phyloP scores from a whole-genome alignment of 2,329 filamentous ascomycete genomes.

The Volutella citrinella region DNA sequence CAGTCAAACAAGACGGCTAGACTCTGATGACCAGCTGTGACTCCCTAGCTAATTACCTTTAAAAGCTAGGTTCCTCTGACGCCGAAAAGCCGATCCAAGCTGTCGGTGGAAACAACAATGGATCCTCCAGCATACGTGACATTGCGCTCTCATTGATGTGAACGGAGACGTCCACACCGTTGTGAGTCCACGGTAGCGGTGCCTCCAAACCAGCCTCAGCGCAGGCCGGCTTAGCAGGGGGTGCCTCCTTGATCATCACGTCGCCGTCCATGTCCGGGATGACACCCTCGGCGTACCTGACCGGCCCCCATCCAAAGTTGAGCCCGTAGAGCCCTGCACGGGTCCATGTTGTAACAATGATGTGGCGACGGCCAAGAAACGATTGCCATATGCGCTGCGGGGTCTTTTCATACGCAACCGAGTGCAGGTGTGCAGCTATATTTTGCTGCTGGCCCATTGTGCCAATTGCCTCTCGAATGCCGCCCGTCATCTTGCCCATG shows the following conservation, averaged over 20 bases:
- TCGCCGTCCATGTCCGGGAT: conserved; percentile 20
- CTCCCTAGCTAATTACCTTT: too few relatives aligned
- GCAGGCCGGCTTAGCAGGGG: neutral
- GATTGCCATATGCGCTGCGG: conserved; percentile 27
- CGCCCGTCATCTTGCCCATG: too few relatives aligned
- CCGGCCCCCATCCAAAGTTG: conserved; percentile 20
- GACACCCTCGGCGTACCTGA: conserved; percentile 19
- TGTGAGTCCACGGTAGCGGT: conserved; percentile 17
- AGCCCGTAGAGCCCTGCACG: conserved; percentile 23
- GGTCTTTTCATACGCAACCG: conserved; percentile 19
- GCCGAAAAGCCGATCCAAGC: too few relatives aligned
- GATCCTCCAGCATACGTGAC: conserved; percentile 14
- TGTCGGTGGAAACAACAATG: conserved; percentile 11
- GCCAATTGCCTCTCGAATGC: conserved; percentile 15
- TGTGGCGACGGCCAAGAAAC: conserved; percentile 20
- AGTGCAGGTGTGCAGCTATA: conserved; percentile 16
- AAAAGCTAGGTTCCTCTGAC: too few relatives aligned
- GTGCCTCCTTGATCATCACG: conserved; percentile 23
- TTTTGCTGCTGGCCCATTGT: conserved; percentile 2
- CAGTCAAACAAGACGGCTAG: too few relatives aligned
- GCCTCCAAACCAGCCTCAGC: neutral
- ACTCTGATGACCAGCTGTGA: too few relatives aligned
- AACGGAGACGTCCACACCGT: conserved; percentile 20
- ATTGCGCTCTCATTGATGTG: conserved; percentile 15
- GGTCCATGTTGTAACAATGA: conserved; percentile 25